Base-by-base conservation (phyloP, 306 rosid genomes). In the Vigna trinervia region DNA sequence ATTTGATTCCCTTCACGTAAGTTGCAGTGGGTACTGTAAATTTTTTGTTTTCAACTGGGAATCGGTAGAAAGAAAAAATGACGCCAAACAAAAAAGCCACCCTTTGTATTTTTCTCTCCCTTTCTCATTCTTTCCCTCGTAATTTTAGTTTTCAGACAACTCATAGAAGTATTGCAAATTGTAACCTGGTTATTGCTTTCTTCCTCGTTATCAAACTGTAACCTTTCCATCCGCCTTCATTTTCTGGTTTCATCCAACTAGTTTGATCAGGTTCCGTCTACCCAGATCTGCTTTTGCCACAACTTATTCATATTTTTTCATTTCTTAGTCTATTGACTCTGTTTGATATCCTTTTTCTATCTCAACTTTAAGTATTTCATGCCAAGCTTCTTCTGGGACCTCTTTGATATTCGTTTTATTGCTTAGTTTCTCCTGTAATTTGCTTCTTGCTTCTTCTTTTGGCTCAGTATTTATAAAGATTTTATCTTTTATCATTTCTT, bases 231-330 rank as follows among this genome's bases (percentile, higher is more conserved):
- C 4, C 8, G 15, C 46, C 68, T 62, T 32, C 46, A 34, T 26
- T 63, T 63, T 36, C 69, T n/a, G 41, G 19, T 20, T 60, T 60
- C 72, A 32, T 32, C 52, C 36, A 23, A 56, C 39, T 3, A 12
- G 8, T 78, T 67, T 78, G 80, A 83, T 59, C 82, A 78, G 80
- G 81, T 79, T 61, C 80, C 71, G 19, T 74, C 62, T 78, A 12
- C 56, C 58, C 68, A 20, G 85, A 85, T 87, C 82, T 80, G 84
- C 23, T 15, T 76, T 54, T 28, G 57, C 45, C 54, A 36, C 26
- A 17, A 12, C 61, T 72, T 57, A 12, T 56, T 62, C 19, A 43
- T 4, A 26, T 53, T 67, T 67, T 67, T 67, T 67, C 56, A 13
- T 22, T 45, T 46, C 39, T 46, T 46, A 13, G 46, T 67, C 73